Percentiles rank a stretch among this genome's conserved stretches.
phyloP scores from a whole-genome alignment of 352 stramenopile genomes.

The Globisporangium middletonii region DNA sequence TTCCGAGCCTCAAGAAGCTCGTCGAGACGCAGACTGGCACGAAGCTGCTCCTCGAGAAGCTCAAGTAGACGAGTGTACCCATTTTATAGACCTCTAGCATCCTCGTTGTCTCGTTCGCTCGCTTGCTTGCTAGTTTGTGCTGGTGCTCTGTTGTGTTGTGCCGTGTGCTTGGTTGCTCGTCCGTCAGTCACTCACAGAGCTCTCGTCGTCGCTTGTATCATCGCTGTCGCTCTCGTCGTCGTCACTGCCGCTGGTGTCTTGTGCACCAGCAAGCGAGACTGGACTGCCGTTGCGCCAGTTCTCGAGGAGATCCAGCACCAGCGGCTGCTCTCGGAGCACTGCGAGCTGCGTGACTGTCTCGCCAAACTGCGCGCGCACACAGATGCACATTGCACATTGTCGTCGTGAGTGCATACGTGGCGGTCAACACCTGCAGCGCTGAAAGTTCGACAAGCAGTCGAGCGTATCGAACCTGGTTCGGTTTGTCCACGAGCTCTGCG shows the following conservation, averaged over 20 bases:
- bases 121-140: constrained; percentile 9
- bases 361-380: constrained; percentile 27
- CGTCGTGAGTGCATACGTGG: neutral
- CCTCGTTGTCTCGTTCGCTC: constrained; percentile 11
- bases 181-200: neutral
- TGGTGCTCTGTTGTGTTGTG: neutral
- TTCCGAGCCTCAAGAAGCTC: constrained; percentile 56
- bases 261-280: constrained; percentile 18
- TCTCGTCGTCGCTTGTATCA: neutral
- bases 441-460: neutral
- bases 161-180: neutral
- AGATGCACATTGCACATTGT: neutral
- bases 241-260: constrained; percentile 12
- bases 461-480: constrained; percentile 34
- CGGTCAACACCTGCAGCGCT: neutral
- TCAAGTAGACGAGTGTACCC: constrained; percentile 34
- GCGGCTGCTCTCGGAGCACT: constrained; percentile 26
- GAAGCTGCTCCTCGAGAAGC: constrained; percentile 82
- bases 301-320: constrained; percentile 30
- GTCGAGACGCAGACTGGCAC: constrained; percentile 58
- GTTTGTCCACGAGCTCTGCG: constrained; percentile 40
- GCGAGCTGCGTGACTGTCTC: constrained; percentile 50
- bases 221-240: constrained; percentile 18
- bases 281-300: constrained; percentile 37
- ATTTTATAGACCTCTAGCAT: constrained; percentile 18